Conservation (phyloP, 192 early-diverging fungal genomes). For the Podila clonocystis region DNA sequence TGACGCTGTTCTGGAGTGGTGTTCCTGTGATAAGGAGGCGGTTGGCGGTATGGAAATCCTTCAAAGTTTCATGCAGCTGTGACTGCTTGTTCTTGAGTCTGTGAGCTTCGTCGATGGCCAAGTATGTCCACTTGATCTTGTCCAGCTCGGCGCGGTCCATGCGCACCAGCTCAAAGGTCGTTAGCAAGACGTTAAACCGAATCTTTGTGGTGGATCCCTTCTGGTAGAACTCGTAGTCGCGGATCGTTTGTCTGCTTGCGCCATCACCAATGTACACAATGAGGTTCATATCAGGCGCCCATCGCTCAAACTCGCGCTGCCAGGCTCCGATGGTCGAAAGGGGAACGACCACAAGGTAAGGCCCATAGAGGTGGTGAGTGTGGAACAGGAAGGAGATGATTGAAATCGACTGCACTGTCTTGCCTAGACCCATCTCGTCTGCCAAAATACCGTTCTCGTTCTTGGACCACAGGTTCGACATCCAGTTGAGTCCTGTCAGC, state of each 20-base stretch:
- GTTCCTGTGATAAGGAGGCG: slow-evolving; percentile 98
- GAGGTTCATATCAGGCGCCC: slow-evolving; percentile 95
- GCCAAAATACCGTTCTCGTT: slow-evolving; percentile 98
- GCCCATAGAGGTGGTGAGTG: slow-evolving; percentile 85
- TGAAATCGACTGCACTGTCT: slow-evolving; percentile 97
- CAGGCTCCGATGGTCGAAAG: slow-evolving; percentile 95
- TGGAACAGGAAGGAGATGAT: slow-evolving; percentile 93
- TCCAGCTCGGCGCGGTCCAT: slow-evolving; percentile 88
- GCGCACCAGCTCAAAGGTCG: slow-evolving; percentile 94
- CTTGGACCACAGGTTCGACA: slow-evolving; percentile 93
- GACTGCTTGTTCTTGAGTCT: slow-evolving; percentile 96
- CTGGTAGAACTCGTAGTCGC: slow-evolving; percentile 94
- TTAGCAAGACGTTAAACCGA: slow-evolving; percentile 94
- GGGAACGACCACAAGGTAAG: slow-evolving; percentile 96
- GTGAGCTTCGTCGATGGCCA: slow-evolving; percentile 99
- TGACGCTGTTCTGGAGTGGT: slow-evolving; percentile 97
- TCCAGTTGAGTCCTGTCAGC: slow-evolving; percentile 95
- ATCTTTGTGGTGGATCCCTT: slow-evolving; percentile 60
- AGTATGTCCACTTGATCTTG: slow-evolving; percentile 88
- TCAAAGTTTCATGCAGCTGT: slow-evolving; percentile 92
- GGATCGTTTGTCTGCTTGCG: slow-evolving; percentile 83
- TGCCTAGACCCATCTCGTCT: slow-evolving; percentile 96
- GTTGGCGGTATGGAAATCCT: slow-evolving; percentile 88
- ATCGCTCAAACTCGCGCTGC: slow-evolving; percentile 94
- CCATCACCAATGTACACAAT: slow-evolving; percentile 91